Conservation (phyloP, 257 asterid species). For the Solanum appendiculatum region DNA sequence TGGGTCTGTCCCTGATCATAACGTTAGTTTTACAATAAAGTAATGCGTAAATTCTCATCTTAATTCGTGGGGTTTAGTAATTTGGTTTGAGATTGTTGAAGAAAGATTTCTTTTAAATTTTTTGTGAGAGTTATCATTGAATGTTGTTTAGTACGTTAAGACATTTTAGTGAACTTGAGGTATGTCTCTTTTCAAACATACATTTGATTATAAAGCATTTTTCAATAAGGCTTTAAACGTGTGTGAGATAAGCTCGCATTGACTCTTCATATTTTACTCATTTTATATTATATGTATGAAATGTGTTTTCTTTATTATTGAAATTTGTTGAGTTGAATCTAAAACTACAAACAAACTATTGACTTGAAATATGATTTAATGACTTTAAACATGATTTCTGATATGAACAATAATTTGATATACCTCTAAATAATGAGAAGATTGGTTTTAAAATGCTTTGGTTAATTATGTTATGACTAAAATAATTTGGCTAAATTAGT, state of each 20-base stretch:
- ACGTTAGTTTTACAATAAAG: too few species aligned
- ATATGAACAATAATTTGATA: background rate
- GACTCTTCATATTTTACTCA: background rate
- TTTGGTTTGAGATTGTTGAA: background rate
- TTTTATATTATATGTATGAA: background rate
- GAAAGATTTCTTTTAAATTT: too few species aligned
- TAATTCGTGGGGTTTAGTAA: too few species aligned
- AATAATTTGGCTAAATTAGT: background rate
- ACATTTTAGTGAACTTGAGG: background rate
- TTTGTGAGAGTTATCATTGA: background rate
- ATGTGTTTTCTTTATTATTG: background rate
- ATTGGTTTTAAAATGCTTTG: background rate
- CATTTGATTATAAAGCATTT: background rate
- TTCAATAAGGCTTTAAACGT: background rate
- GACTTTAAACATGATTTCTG: background rate
- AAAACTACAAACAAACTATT: too few species aligned
- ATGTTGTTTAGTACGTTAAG: background rate
- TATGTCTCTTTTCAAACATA: too few species aligned
- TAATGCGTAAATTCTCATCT: too few species aligned
- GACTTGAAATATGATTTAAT: background rate
- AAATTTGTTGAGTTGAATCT: background rate
- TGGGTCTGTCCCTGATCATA: too few species aligned
- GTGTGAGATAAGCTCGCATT: background rate
- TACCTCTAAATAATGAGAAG: background rate
- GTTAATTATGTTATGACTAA: background rate